phyloP scores from a whole-genome alignment of 306 rosid genomes.

The Crotalaria pallida region DNA sequence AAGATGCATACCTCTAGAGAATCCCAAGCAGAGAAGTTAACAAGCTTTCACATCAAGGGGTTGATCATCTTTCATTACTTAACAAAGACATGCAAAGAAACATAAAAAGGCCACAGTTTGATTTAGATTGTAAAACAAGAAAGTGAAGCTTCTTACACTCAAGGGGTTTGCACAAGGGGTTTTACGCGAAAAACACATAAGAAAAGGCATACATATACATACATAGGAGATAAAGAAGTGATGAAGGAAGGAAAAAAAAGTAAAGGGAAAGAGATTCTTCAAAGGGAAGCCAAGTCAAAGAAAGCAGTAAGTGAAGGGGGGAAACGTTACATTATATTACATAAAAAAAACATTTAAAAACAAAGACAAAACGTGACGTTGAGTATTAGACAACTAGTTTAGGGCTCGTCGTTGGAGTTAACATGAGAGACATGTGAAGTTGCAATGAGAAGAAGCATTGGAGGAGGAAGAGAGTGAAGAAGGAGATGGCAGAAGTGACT shows the following conservation, averaged over 20 bases:
- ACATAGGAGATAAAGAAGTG: no score
- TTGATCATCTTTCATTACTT: not conserved
- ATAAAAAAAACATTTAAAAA: not conserved
- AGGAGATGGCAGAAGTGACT: constrained; percentile 2
- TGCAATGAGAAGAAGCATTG: not conserved
- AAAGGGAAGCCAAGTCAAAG: constrained; percentile 28
- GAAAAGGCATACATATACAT: not conserved
- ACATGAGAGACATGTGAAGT: not conserved
- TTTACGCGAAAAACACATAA: not conserved
- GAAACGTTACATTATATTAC: not conserved
- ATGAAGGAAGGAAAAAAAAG: not conserved
- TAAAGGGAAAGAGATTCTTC: constrained; percentile 24
- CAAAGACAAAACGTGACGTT: not conserved
- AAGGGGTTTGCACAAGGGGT: not conserved
- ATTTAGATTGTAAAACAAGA: not conserved
- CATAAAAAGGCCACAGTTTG: not conserved
- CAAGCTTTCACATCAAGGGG: constrained; percentile 18
- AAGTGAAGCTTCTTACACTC: not conserved
- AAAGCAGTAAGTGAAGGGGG: constrained; percentile 12
- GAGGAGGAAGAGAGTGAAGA: not conserved
- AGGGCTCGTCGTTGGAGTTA: not conserved
- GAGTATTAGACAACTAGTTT: not conserved
- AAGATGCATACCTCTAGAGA: constrained; percentile 21
- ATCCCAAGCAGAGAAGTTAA: not conserved
- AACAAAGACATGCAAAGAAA: not conserved